Evolutionary conservation across 352 stramenopile species (phyloP).

Genomic region (Globisporangium spinosum): DNA sequence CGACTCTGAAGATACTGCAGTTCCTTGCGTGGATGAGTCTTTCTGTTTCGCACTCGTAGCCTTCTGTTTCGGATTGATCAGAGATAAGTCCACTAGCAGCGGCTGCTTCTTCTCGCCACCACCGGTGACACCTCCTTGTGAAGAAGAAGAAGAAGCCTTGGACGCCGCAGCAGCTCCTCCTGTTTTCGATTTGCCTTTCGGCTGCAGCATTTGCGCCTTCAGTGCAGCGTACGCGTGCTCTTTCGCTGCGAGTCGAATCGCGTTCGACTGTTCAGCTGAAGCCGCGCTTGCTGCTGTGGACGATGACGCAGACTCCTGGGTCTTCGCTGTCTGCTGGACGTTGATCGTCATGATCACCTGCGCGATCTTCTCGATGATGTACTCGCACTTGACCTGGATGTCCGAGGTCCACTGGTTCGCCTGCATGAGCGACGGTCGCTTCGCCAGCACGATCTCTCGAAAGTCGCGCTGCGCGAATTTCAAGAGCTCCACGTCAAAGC

Average conservation of each 20-base stretch:
- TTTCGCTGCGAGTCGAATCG: slow-evolving; percentile 26
- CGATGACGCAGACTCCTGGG: neutral
- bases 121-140: neutral
- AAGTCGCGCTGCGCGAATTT: slow-evolving; percentile 60
- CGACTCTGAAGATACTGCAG: neutral
- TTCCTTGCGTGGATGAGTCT: neutral
- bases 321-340: slow-evolving; percentile 3
- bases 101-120: slow-evolving; percentile 17
- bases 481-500: slow-evolving; percentile 41
- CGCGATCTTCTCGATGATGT: slow-evolving; percentile 47
- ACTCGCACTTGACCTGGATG: slow-evolving; percentile 58
- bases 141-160: neutral
- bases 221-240: slow-evolving; percentile 62
- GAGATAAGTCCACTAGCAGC: slow-evolving; percentile 19
- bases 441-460: slow-evolving; percentile 31
- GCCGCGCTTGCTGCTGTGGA: slow-evolving; percentile 8
- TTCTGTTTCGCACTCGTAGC: neutral
- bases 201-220: slow-evolving; percentile 52
- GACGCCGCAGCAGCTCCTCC: slow-evolving; percentile 13
- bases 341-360: slow-evolving; percentile 33
- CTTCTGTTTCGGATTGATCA: slow-evolving; percentile 11
- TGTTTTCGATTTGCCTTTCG: slow-evolving; percentile 33
- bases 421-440: slow-evolving; percentile 36
- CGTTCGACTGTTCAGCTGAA: neutral
- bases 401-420: slow-evolving; percentile 43